phyloP scores from a whole-genome alignment of 495 filamentous ascomycete genomes.

The Penicillium coprophilum region DNA sequence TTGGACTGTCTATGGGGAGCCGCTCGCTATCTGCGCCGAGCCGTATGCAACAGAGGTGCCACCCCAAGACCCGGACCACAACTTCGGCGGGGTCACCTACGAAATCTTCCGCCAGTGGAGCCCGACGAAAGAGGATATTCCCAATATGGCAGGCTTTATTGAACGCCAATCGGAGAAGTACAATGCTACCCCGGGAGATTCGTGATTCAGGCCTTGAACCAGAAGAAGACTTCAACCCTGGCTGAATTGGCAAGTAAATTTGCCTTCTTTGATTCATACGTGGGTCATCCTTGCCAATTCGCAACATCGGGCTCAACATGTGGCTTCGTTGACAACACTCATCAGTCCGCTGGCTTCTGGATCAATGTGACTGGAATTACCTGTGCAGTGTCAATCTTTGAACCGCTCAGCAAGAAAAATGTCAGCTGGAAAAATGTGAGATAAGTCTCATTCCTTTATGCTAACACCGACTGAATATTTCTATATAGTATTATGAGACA shows the following conservation, averaged over 20 bases:
- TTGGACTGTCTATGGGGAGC: conserved; percentile 44
- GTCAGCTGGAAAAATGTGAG: conserved; percentile 41
- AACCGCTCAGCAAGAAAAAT: conserved; percentile 34
- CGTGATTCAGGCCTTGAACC: conserved; percentile 43
- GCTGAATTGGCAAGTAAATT: conserved; percentile 41
- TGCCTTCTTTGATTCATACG: conserved; percentile 44
- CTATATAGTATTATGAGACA: conserved; percentile 41
- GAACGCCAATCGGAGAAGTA: conserved; percentile 47
- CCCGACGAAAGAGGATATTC: conserved; percentile 34
- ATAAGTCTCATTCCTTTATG: background rate
- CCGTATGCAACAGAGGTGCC: conserved; percentile 44
- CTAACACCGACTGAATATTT: background rate
- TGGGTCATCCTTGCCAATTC: conserved; percentile 33
- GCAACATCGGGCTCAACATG: conserved; percentile 39
- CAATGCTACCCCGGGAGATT: conserved; percentile 37
- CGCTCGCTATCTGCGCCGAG: conserved; percentile 39
- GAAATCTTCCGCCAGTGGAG: conserved; percentile 22
- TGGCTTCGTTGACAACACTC: conserved; percentile 33
- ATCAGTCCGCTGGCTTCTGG: conserved; percentile 36
- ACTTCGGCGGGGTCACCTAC: conserved; percentile 31
- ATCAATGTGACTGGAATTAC: conserved; percentile 40
- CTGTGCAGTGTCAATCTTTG: conserved; percentile 39
- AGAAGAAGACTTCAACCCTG: conserved; percentile 39
- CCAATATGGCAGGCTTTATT: conserved; percentile 46
- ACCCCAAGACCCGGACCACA: conserved; percentile 41